Conservation (phyloP, 2,329 filamentous ascomycete genomes). For the Incumbomyces delicatus region DNA sequence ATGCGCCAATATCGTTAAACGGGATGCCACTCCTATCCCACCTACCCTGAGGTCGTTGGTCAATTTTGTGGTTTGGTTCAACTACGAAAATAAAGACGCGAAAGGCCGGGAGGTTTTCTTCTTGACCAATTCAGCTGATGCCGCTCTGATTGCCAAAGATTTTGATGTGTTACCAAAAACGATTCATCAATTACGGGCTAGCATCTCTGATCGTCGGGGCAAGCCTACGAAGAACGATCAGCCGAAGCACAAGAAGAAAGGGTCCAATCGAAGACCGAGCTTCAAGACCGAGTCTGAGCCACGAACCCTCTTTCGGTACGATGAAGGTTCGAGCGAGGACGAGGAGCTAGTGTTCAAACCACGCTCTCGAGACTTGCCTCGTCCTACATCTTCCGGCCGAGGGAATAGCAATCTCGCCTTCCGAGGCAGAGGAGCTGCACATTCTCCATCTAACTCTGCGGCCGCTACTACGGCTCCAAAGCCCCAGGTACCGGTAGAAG, state of each 20-base stretch:
- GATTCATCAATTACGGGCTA: conserved; percentile 38
- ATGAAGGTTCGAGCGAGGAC: conserved; percentile 39
- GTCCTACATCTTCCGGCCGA: conserved; percentile 7
- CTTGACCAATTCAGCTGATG: conserved; percentile 35
- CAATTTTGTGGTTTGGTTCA: conserved; percentile 36
- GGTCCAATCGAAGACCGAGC: conserved; percentile 7
- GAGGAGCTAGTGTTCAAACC: conserved; percentile 37
- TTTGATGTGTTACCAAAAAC: conserved; percentile 39
- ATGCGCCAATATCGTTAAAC: conserved; percentile 14
- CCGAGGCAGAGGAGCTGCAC: conserved; percentile 16
- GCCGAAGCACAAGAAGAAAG: conserved; percentile 33
- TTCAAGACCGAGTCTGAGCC: conserved; percentile 23
- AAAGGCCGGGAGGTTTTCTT: conserved; percentile 31
- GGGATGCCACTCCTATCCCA: conserved; percentile 26
- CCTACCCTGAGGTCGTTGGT: conserved; percentile 32
- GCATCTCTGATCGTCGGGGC: conserved; percentile 35
- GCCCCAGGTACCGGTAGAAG: conserved; percentile 34
- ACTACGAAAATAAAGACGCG: conserved; percentile 26
- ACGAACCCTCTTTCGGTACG: conserved; percentile 36
- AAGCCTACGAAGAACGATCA: conserved; percentile 34
- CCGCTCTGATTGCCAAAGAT: conserved; percentile 35
- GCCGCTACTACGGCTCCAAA: conserved; percentile 10
- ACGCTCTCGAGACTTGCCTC: conserved; percentile 14
- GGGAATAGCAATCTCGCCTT: conserved; percentile 10
- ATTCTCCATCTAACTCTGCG: conserved; percentile 7